Evolutionary conservation across 495 filamentous ascomycete species (phyloP).

Genomic region (Coniosporium apollinis): DNA sequence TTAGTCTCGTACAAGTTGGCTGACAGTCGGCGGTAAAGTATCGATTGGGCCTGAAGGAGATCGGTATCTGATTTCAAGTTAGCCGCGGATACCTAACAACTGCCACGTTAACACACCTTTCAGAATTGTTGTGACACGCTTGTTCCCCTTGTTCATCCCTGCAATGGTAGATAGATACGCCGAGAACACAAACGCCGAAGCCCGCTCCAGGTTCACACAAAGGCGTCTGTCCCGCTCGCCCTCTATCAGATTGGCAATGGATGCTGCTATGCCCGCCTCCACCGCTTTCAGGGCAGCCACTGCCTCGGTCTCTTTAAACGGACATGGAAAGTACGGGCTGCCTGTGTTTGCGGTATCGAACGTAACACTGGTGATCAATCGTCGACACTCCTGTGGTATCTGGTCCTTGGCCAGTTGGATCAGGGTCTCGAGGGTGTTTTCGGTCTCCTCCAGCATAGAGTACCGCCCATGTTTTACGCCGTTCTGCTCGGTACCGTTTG

Average conservation of each 20-base stretch:
- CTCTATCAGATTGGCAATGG: constrained; percentile 42
- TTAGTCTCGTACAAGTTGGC: constrained; percentile 62
- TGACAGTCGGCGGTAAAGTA: constrained; percentile 54
- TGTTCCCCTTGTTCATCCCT: constrained; percentile 48
- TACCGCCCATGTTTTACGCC: no score
- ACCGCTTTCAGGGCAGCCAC: constrained; percentile 13
- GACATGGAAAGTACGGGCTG: constrained; percentile 36
- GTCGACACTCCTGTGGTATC: not conserved
- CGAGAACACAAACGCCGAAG: constrained; percentile 51
- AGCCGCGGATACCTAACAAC: no score
- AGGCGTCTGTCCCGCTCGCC: constrained; percentile 29
- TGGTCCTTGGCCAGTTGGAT: not conserved
- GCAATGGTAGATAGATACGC: constrained; percentile 56
- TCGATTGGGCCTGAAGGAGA: constrained; percentile 50
- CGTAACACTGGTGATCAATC: not conserved
- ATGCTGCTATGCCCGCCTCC: constrained; percentile 35
- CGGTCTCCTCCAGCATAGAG: not conserved
- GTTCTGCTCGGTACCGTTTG: no score
- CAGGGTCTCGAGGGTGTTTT: not conserved
- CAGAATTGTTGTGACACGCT: constrained; percentile 39
- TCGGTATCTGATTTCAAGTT: constrained; percentile 65
- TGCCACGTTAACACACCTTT: no score
- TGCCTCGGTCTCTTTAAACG: constrained; percentile 44
- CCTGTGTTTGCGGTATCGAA: not conserved
- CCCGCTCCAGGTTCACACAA: constrained; percentile 43